Evolutionary conservation across 805 yeast genomes (phyloP), one percentile per base, ranked within the genome.

Genomic region (Brettanomyces naardenensis): DNA sequence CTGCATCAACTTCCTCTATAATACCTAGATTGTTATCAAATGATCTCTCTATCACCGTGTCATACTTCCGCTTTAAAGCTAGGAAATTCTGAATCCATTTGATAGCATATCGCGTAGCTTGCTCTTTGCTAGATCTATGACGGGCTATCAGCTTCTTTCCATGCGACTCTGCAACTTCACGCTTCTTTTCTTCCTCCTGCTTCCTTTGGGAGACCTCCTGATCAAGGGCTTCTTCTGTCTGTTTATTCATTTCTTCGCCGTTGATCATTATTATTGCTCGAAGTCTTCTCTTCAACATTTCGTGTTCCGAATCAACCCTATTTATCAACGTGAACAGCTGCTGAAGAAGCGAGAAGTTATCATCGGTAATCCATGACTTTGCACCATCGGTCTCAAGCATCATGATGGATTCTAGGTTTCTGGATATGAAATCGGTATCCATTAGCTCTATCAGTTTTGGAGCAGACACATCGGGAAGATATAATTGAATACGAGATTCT

Each of bases 41-140:
- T 3, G 82, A 63, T 5, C 56, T 53, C 19, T 62, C 58, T 21
- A 76, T 56, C 2, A 88, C 62, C 3, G 33, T 22, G 27, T 69
- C 71, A 47, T 74, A 75, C 41, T 73, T 74, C 4, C 60, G 62
- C 45, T 73, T 78, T 40, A 75, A 60, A 9, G 53, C 56, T 9
- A 84, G 53, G 3, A 84, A 67, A 21, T 70, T 64, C 31, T 73
- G 73, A 7, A 84, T 70, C 90, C 94, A 88, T 37, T 66, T 65
- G 3, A 74, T 66, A 0, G 95, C 92, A 46, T 70, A 72, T 36
- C 65, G 61, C 6, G 78, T 57, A 41, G 69, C 59, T 34, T 51
- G 47, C 51, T 69, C 61, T 46, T 64, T 47, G 36, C 39, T 28
- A 18, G 46, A 43, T 36, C 43, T 47, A 31, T 43, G 46, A 30